phyloP scores from a whole-genome alignment of 352 stramenopile genomes.

The Aphanomyces cochlioides region DNA sequence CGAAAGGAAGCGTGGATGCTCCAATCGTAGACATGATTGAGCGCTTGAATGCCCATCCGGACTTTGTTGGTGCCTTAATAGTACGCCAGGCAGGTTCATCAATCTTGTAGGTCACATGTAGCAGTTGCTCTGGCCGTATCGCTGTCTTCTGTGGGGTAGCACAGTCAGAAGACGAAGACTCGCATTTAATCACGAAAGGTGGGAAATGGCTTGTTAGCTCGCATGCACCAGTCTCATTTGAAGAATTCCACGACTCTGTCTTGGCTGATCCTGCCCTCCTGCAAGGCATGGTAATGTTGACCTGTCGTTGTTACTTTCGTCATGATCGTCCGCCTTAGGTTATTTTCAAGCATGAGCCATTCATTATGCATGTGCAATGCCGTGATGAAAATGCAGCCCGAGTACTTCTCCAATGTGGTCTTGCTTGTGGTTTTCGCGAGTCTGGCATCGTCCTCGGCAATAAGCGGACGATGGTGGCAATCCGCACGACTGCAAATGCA shows the following conservation, averaged over 20 bases:
- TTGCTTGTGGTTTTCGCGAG: conserved; percentile 82
- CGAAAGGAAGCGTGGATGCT: conserved; percentile 87
- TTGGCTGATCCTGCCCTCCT: conserved; percentile 5
- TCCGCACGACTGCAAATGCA: conserved; percentile 81
- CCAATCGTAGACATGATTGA: conserved; percentile 86
- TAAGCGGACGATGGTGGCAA: conserved; percentile 87
- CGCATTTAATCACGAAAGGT: conserved; percentile 81
- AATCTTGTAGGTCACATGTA: conserved; percentile 74
- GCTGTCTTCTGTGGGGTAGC: conserved; percentile 73
- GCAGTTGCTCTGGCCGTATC: conserved; percentile 88
- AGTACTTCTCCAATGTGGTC: conserved; percentile 73
- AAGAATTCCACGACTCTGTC: conserved; percentile 49
- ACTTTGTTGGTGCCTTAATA: conserved; percentile 58
- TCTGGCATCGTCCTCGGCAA: conserved; percentile 84
- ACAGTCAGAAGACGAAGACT: conserved; percentile 29
- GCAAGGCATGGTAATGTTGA: conserved; percentile 17
- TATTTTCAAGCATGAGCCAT: conserved; percentile 89
- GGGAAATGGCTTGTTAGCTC: conserved; percentile 85
- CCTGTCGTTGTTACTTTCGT: background rate
- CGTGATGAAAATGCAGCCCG: conserved; percentile 72
- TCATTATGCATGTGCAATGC: conserved; percentile 91
- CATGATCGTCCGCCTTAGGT: conserved; percentile 34
- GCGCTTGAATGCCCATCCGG: conserved; percentile 75
- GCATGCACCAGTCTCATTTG: conserved; percentile 63
- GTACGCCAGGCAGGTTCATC: background rate